A percentile compares a stretch with the other conserved stretches of the same genome.
Conservation (phyloP, 2,329 filamentous ascomycete genomes). For the Fusarium keratoplasticum region DNA sequence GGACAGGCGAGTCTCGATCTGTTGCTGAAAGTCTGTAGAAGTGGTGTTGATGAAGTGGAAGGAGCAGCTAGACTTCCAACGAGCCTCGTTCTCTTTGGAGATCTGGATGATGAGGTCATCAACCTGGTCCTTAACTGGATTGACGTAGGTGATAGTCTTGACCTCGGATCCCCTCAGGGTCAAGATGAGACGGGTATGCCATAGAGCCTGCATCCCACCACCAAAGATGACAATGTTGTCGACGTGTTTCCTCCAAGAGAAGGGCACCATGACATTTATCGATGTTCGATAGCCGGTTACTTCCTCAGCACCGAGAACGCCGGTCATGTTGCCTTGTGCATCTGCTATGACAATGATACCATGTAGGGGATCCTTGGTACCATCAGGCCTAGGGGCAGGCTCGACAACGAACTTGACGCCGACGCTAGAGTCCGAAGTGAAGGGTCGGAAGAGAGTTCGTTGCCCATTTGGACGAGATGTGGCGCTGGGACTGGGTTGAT, state of each 20-base stretch:
- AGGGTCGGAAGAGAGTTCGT: neutral
- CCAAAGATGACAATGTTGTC: slow-evolving; percentile 5
- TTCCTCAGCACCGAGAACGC: neutral
- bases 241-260: neutral
- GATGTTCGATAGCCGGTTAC: neutral
- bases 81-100: neutral
- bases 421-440: neutral
- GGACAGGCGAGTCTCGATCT: neutral
- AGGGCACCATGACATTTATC: slow-evolving; percentile 5
- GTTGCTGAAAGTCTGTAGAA: neutral
- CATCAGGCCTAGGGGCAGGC: neutral
- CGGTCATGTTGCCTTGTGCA: neutral
- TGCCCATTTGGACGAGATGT: neutral
- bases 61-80: neutral
- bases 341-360: neutral
- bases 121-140: neutral
- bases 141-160: neutral
- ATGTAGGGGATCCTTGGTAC: neutral
- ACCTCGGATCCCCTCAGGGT: neutral
- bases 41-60: neutral
- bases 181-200: neutral
- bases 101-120: neutral
- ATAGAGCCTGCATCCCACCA: neutral
- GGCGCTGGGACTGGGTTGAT: neutral
- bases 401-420: neutral